Evolutionary conservation across 1,139 yeast genomes (phyloP).

Genomic region (Saccharomycopsis hybrid): DNA sequence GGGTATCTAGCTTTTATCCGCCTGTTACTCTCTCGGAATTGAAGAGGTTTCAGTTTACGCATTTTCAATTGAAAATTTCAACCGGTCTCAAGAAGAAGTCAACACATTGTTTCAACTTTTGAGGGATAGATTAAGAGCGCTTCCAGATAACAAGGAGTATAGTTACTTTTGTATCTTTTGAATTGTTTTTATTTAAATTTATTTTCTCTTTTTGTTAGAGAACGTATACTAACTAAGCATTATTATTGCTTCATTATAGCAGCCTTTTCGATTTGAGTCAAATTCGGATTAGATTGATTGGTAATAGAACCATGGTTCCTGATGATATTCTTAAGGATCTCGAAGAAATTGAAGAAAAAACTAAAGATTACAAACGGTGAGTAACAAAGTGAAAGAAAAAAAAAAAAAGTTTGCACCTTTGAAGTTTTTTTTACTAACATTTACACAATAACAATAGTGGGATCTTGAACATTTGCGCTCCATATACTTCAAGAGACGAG

Average conservation of each 20-base stretch:
- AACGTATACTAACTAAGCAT: not conserved
- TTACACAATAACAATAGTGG: conserved; percentile 35
- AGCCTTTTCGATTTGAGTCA: not conserved
- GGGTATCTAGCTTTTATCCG: conserved; percentile 26
- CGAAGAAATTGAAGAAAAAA: conserved; percentile 54
- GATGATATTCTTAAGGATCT: conserved; percentile 57
- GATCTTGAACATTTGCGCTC: conserved; percentile 80
- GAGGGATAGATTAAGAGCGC: conserved; percentile 46
- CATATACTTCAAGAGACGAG: conserved; percentile 92
- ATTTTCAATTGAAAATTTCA: conserved; percentile 90
- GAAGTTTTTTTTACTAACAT: not conserved
- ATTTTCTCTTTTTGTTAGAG: not conserved
- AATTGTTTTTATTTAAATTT: not conserved
- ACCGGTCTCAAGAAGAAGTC: conserved; percentile 73
- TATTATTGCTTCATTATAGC: not conserved
- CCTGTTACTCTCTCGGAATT: conserved; percentile 70
- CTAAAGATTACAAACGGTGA: conserved; percentile 42
- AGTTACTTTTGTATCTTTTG: not conserved
- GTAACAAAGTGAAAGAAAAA: not conserved
- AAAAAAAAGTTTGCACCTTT: not conserved
- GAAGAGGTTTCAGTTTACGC: conserved; percentile 84
- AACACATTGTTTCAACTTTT: conserved; percentile 77
- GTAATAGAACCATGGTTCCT: conserved; percentile 63
- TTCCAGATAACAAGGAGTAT: conserved; percentile 20
- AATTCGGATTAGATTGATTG: conserved; percentile 58